A percentile compares a stretch with the other conserved stretches of the same genome.
Evolutionary conservation across 495 filamentous ascomycete species (phyloP).

Genomic region (Hypoxylon perforatum): DNA sequence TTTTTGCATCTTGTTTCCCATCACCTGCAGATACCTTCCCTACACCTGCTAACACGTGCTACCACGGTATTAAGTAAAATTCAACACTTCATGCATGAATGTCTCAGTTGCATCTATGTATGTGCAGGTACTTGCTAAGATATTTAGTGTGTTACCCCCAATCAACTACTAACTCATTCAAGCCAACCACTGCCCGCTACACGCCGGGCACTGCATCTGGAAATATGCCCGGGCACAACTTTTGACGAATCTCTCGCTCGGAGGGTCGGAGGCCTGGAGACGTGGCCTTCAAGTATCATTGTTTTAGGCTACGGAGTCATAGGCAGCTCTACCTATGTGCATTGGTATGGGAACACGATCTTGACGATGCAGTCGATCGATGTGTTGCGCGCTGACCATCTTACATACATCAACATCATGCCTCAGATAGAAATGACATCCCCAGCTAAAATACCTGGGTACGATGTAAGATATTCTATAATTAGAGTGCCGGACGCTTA

Average conservation of each 20-base stretch:
- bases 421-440: too few species aligned
- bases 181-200: slow-evolving; percentile 10
- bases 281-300: too few species aligned
- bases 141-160: background rate
- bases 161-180: slow-evolving; percentile 22
- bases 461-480: slow-evolving; percentile 7
- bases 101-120: slow-evolving; percentile 10
- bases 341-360: slow-evolving; percentile 9
- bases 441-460: too few species aligned
- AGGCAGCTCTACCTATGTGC: background rate
- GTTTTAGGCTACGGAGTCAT: slow-evolving; percentile 10
- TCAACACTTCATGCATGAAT: slow-evolving; percentile 11
- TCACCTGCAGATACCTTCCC: slow-evolving; percentile 21
- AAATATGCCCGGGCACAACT: slow-evolving; percentile 9
- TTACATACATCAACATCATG: too few species aligned
- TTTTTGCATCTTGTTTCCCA: slow-evolving; percentile 19
- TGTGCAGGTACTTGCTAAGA: background rate
- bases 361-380: background rate
- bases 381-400: background rate
- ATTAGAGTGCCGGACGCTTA: slow-evolving; percentile 27
- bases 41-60: background rate
- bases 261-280: slow-evolving; percentile 1
- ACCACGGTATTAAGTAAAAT: too few species aligned
- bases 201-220: slow-evolving; percentile 13
- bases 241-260: background rate